Evolutionary conservation across 768 basidiomycete species (phyloP), one percentile per base, ranked within the genome.

Genomic region (Leucogyrophana mollusca): DNA sequence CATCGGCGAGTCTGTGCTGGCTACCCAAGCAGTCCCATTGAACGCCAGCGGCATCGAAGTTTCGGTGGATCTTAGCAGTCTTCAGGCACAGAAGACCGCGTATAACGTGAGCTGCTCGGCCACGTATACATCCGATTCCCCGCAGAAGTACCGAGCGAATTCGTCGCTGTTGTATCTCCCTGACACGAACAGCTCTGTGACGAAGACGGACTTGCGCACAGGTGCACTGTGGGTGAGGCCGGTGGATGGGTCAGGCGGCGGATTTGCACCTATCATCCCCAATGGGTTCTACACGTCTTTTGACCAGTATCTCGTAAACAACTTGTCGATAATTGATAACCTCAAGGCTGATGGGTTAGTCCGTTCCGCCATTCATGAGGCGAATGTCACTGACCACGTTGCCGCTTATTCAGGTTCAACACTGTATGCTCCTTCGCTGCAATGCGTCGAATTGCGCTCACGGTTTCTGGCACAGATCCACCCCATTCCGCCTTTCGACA

Each of bases 251-350:
- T 57, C 50, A 5, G 56, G 57, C 16, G 46, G 54, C 1, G 16
- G 22, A 2, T 65, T 65, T 49, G 56, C 70, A 49, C 65, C 74
- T 0, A 62, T 83, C 10, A 61, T 90, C 46, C 87, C 90, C 0
- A 76, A 87, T 36, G 88, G 88, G 0, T 91, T 86, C 62, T 90
- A 88, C 54, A 80, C 87, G 0, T 61, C 72, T 4, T 83, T 85
- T 38, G 77, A 74, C 33, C 60, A 62, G 13, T 82, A 80, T 47
- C 65, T 88, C 13, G 73, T 67, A 2, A 57, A 66, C 6, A 80
- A 89, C 57, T 55, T 78, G 35, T 59, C 80, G 1, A 60, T 75
- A 4, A 68, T 86, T 34, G 67, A 82, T 44, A 72, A 74, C 41
- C 70, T 89, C 34, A 80, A 79, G 69, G 49, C 73, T 63, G 72